These are phyloP conservation scores for Cryptosporidium tyzzeri DNA, from an alignment of 169 alveolate species.

Conservation along the genomic window DNA sequence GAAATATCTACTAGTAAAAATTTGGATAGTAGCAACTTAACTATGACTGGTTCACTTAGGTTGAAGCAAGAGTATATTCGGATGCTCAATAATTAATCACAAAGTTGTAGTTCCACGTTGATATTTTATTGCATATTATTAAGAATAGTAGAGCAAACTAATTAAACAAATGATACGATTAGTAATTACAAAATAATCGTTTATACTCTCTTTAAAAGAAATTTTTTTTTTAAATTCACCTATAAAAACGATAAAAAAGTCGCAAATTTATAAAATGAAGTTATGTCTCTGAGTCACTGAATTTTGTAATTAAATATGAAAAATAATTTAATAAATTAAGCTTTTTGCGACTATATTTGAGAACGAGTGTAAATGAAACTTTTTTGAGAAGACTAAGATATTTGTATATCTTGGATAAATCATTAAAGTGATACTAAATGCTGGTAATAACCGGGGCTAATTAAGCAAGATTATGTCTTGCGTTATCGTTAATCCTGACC, in stretches of 20 bases:
- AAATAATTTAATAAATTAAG: too few relatives aligned
- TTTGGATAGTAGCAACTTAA: neutral
- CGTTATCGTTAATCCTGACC: conserved; percentile 32
- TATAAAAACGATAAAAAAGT: too few relatives aligned
- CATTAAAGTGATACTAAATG: conserved; percentile 25
- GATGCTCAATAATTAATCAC: neutral
- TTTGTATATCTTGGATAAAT: conserved; percentile 1
- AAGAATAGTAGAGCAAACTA: too few relatives aligned
- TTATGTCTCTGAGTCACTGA: neutral
- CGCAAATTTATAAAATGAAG: neutral
- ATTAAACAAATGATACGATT: too few relatives aligned
- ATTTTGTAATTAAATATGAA: too few relatives aligned
- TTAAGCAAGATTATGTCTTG: conserved; percentile 65
- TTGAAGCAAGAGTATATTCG: conserved; percentile 42
- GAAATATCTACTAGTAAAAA: neutral
- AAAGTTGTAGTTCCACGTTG: neutral
- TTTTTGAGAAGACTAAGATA: conserved; percentile 6
- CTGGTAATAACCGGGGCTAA: conserved; percentile 57
- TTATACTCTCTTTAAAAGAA: too few relatives aligned
- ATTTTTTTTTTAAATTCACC: too few relatives aligned
- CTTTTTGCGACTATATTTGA: neutral
- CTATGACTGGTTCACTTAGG: conserved; percentile 17
- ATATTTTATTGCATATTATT: too few relatives aligned
- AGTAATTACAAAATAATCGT: too few relatives aligned
- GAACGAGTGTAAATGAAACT: neutral